A percentile compares a stretch with the other conserved stretches of the same genome.
Conservation (phyloP, 495 filamentous ascomycete genomes). For the Neurospora africana region DNA sequence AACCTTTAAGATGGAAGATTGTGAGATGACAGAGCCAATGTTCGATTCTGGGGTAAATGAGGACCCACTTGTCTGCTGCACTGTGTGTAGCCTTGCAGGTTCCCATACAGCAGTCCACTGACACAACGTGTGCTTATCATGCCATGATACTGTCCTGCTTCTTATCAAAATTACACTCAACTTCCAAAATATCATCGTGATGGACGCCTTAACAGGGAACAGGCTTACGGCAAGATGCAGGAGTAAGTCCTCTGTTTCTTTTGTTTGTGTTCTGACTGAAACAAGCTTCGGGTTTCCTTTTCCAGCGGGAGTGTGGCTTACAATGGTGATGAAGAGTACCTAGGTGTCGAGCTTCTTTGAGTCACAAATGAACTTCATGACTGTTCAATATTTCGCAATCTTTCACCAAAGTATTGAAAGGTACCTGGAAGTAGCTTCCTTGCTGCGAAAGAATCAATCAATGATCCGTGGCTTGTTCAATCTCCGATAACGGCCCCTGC, state of each 20-base stretch:
- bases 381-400: neutral
- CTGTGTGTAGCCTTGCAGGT: conserved; percentile 4
- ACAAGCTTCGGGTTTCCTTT: neutral
- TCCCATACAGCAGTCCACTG: neutral
- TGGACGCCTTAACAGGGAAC: neutral
- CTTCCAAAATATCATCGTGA: neutral
- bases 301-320: neutral
- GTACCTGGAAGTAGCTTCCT: neutral
- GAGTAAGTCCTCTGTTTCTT: neutral
- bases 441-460: neutral
- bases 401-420: neutral
- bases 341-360: neutral
- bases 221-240: neutral
- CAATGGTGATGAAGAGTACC: neutral
- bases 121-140: neutral
- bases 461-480: neutral
- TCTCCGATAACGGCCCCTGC: neutral
- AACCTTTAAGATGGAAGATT: neutral
- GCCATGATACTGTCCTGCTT: neutral
- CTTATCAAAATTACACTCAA: neutral
- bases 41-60: conserved; percentile 12
- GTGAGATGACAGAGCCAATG: conserved; percentile 9
- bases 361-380: neutral
- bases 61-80: neutral
- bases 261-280: neutral